Evolutionary conservation across 2,329 filamentous ascomycete genomes (phyloP).

Genomic region (Lomentospora prolificans): DNA sequence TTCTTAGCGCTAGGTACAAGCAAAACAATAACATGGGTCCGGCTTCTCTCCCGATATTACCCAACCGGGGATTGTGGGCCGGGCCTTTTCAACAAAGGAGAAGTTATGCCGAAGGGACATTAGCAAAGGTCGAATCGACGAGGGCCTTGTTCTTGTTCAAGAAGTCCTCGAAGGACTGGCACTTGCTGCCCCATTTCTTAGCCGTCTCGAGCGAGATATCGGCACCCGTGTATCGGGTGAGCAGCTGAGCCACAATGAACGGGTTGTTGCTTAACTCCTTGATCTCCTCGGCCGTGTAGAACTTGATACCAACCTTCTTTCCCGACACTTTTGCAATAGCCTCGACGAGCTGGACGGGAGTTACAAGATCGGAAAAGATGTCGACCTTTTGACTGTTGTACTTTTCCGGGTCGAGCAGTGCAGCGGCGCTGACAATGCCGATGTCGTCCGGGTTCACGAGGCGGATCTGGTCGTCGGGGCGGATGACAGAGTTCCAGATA

Average conservation of each 20-base stretch:
- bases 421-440: slow-evolving; percentile 32
- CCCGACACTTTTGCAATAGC: slow-evolving; percentile 24
- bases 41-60: too few species aligned
- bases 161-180: background rate
- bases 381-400: slow-evolving; percentile 30
- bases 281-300: slow-evolving; percentile 31
- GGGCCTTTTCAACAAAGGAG: background rate
- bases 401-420: slow-evolving; percentile 28
- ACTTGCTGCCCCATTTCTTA: background rate
- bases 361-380: slow-evolving; percentile 30
- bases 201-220: background rate
- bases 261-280: slow-evolving; percentile 21
- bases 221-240: slow-evolving; percentile 8
- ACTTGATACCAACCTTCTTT: slow-evolving; percentile 24
- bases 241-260: slow-evolving; percentile 27
- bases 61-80: too few species aligned
- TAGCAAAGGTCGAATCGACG: background rate
- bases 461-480: slow-evolving; percentile 25
- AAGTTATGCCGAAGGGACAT: background rate
- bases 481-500: slow-evolving; percentile 25
- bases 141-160: background rate
- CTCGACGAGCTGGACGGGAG: slow-evolving; percentile 23
- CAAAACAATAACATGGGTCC: too few species aligned
- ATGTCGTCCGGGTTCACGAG: slow-evolving; percentile 38
- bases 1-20: too few species aligned